Evolutionary conservation across 768 basidiomycete species (phyloP).

Genomic region (Strobilomyces dryophilus): DNA sequence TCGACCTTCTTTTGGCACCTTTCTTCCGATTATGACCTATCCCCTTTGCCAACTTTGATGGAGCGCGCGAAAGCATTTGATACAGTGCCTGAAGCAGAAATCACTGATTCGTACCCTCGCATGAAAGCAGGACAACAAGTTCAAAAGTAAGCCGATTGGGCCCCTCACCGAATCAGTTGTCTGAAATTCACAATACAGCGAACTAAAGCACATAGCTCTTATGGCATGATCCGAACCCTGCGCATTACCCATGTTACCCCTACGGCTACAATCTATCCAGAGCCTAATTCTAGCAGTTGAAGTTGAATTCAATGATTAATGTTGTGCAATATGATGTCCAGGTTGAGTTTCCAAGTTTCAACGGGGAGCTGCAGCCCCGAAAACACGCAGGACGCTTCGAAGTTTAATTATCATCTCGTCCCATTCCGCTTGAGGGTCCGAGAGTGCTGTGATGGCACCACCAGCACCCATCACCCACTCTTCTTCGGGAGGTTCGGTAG

Average conservation of each 20-base stretch:
- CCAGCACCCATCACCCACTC: slow-evolving; percentile 85
- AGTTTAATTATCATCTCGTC: slow-evolving; percentile 92
- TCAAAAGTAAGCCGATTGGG: slow-evolving; percentile 51
- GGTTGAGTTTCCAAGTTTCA: slow-evolving; percentile 7
- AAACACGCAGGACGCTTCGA: slow-evolving; percentile 67
- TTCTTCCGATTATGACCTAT: slow-evolving; percentile 78
- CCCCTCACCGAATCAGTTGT: background rate
- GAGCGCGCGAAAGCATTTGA: slow-evolving; percentile 43
- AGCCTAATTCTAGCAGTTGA: slow-evolving; percentile 13
- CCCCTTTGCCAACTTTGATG: slow-evolving; percentile 53
- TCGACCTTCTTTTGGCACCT: slow-evolving; percentile 97
- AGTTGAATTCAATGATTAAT: slow-evolving; percentile 35
- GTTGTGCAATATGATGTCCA: background rate
- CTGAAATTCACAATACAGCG: slow-evolving; percentile 40
- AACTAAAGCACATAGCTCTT: slow-evolving; percentile 76
- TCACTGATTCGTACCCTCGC: slow-evolving; percentile 46
- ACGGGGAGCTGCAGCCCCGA: slow-evolving; percentile 37
- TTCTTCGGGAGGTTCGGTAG: slow-evolving; percentile 31
- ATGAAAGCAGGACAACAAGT: slow-evolving; percentile 93
- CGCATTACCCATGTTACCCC: background rate
- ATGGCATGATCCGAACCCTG: slow-evolving; percentile 50
- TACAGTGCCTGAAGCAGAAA: slow-evolving; percentile 28
- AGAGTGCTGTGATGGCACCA: slow-evolving; percentile 94
- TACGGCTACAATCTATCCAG: background rate
- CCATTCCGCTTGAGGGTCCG: slow-evolving; percentile 84